Evolutionary conservation across 2,329 filamentous ascomycete species (phyloP).

Genomic region (Fusarium globosum): DNA sequence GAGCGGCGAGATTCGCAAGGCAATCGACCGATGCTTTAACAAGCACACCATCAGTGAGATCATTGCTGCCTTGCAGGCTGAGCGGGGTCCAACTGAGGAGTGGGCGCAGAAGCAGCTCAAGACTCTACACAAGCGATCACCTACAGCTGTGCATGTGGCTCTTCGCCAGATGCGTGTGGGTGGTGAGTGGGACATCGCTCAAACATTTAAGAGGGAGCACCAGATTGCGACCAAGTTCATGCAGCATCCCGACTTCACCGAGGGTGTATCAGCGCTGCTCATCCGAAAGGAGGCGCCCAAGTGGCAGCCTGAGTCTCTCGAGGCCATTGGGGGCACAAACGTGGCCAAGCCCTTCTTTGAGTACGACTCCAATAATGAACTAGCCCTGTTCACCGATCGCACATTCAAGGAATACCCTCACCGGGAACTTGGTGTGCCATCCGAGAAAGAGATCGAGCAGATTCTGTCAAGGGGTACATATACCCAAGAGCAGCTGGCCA

Average conservation of each 20-base stretch:
- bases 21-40: constrained; percentile 87
- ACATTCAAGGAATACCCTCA: constrained; percentile 82
- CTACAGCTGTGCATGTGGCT: constrained; percentile 86
- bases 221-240: constrained; percentile 89
- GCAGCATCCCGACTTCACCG: constrained; percentile 88
- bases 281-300: constrained; percentile 75
- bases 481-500: constrained; percentile 68
- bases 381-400: constrained; percentile 70
- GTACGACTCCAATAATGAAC: constrained; percentile 54
- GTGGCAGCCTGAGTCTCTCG: constrained; percentile 81
- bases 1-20: constrained; percentile 75
- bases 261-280: constrained; percentile 87
- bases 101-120: constrained; percentile 85
- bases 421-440: constrained; percentile 75
- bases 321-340: constrained; percentile 68
- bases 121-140: constrained; percentile 82
- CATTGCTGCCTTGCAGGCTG: constrained; percentile 71
- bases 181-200: constrained; percentile 78
- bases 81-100: constrained; percentile 63
- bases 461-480: constrained; percentile 55
- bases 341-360: constrained; percentile 77
- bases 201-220: constrained; percentile 89
- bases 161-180: constrained; percentile 85
- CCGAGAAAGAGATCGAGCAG: constrained; percentile 69
- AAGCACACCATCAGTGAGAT: constrained; percentile 76